A percentile compares a stretch with the other conserved stretches of the same genome.
phyloP scores from a whole-genome alignment of 1,284 basidiomycete species.

The Malassezia psittaci region DNA sequence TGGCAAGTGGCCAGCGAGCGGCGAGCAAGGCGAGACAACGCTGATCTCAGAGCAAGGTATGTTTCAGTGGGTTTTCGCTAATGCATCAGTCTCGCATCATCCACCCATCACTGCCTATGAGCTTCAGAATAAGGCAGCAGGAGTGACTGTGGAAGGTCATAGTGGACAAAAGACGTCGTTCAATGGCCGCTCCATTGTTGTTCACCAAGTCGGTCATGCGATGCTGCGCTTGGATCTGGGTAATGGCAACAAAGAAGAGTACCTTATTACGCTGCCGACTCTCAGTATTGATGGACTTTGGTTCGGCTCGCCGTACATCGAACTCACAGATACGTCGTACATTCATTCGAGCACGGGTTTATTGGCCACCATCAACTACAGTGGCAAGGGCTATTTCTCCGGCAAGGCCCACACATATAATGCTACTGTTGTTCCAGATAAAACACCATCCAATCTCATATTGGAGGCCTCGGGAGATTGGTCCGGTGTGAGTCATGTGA shows the following conservation, averaged over 20 bases:
- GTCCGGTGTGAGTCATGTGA: slow-evolving; percentile 60
- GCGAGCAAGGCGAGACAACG: slow-evolving; percentile 69
- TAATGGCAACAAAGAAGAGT: slow-evolving; percentile 58
- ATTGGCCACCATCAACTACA: slow-evolving; percentile 63
- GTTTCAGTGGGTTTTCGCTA: slow-evolving; percentile 49
- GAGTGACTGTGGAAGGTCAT: slow-evolving; percentile 72
- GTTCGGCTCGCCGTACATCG: slow-evolving; percentile 63
- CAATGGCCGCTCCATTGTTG: slow-evolving; percentile 63
- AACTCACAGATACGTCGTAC: slow-evolving; percentile 71
- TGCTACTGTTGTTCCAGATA: slow-evolving; percentile 58
- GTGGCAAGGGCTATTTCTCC: slow-evolving; percentile 83
- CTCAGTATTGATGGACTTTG: slow-evolving; percentile 49
- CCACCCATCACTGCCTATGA: slow-evolving; percentile 54
- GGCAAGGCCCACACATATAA: slow-evolving; percentile 90
- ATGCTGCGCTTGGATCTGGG: slow-evolving; percentile 61
- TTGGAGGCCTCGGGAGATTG: slow-evolving; percentile 76
- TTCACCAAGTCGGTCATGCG: slow-evolving; percentile 93
- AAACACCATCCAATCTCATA: slow-evolving; percentile 48
- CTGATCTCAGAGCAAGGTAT: slow-evolving; percentile 85
- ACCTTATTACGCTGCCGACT: slow-evolving; percentile 73
- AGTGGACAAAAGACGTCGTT: slow-evolving; percentile 85
- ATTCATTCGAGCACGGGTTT: slow-evolving; percentile 72
- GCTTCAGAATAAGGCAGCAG: slow-evolving; percentile 72
- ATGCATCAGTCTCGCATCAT: slow-evolving; percentile 51
- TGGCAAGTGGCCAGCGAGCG: slow-evolving; percentile 73